These are phyloP conservation scores for Inonotus hispidus DNA, from an alignment of 1,284 basidiomycete species.

Conservation along the genomic window DNA sequence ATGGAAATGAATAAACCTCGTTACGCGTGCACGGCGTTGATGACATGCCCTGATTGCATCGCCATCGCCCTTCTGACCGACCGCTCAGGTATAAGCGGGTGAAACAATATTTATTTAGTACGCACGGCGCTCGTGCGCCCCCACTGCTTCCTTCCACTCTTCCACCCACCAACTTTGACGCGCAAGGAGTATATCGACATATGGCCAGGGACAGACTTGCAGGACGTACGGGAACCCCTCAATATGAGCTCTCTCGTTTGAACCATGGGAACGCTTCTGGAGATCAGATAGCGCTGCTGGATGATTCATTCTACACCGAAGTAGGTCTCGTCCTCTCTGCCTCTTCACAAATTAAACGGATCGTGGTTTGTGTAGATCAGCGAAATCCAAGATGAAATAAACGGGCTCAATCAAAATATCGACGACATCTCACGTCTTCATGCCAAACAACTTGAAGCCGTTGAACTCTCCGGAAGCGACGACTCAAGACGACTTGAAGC, in stretches of 20 bases:
- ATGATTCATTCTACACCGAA: conserved; percentile 75
- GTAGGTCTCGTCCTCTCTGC: conserved; percentile 29
- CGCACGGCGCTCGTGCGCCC: too few relatives aligned
- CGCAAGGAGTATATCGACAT: too few relatives aligned
- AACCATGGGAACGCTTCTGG: conserved; percentile 37
- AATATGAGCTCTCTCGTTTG: conserved; percentile 65
- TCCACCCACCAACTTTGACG: neutral
- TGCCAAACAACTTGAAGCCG: conserved; percentile 72
- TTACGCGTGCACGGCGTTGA: neutral
- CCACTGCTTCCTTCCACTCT: neutral
- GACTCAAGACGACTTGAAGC: conserved; percentile 64
- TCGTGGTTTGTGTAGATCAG: conserved; percentile 1
- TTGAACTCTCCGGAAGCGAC: conserved; percentile 62
- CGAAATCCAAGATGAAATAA: conserved; percentile 60
- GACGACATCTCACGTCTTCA: conserved; percentile 65
- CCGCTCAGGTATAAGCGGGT: too few relatives aligned
- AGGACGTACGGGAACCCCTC: conserved; percentile 18
- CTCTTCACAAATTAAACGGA: neutral
- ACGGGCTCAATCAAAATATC: conserved; percentile 68
- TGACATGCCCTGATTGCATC: too few relatives aligned
- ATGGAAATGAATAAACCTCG: neutral
- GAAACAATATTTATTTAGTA: too few relatives aligned
- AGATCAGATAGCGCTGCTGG: conserved; percentile 5
- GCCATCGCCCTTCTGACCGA: too few relatives aligned
- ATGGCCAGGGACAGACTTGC: neutral